phyloP scores from a whole-genome alignment of 2,329 filamentous ascomycete genomes.

The Calycina marina region DNA sequence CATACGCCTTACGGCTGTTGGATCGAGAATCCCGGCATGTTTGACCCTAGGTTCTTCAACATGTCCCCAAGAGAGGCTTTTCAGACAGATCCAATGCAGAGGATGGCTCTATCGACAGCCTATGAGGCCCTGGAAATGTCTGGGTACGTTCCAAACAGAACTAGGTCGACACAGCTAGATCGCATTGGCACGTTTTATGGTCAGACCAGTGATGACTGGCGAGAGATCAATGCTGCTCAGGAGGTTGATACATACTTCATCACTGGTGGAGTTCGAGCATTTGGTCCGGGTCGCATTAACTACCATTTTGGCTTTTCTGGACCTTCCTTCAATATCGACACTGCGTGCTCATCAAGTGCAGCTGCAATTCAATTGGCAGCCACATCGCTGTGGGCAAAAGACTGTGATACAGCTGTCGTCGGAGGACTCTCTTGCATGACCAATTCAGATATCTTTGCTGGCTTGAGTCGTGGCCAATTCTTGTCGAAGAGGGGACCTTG shows the following conservation, averaged over 20 bases:
- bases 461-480: slow-evolving; percentile 20
- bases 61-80: slow-evolving; percentile 72
- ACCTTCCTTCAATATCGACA: slow-evolving; percentile 27
- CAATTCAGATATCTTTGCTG: slow-evolving; percentile 20
- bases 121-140: slow-evolving; percentile 75
- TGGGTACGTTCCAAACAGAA: slow-evolving; percentile 42
- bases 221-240: slow-evolving; percentile 21
- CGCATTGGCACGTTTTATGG: slow-evolving; percentile 22
- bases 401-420: slow-evolving; percentile 21
- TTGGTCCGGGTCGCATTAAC: slow-evolving; percentile 23
- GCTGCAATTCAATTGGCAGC: slow-evolving; percentile 24
- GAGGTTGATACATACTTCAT: slow-evolving; percentile 22
- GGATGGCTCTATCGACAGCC: slow-evolving; percentile 59
- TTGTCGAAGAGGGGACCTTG: slow-evolving; percentile 28
- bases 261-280: slow-evolving; percentile 21
- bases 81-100: slow-evolving; percentile 70
- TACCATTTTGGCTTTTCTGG: slow-evolving; percentile 30
- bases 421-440: slow-evolving; percentile 21
- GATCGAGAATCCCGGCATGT: slow-evolving; percentile 56
- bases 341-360: slow-evolving; percentile 27
- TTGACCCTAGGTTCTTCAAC: slow-evolving; percentile 77
- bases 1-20: slow-evolving; percentile 65
- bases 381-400: slow-evolving; percentile 17
- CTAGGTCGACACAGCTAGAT: slow-evolving; percentile 27
- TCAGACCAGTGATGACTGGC: slow-evolving; percentile 21